Evolutionary conservation across 768 basidiomycete genomes (phyloP).

Genomic region (Leucosporidium creatinivorum): DNA sequence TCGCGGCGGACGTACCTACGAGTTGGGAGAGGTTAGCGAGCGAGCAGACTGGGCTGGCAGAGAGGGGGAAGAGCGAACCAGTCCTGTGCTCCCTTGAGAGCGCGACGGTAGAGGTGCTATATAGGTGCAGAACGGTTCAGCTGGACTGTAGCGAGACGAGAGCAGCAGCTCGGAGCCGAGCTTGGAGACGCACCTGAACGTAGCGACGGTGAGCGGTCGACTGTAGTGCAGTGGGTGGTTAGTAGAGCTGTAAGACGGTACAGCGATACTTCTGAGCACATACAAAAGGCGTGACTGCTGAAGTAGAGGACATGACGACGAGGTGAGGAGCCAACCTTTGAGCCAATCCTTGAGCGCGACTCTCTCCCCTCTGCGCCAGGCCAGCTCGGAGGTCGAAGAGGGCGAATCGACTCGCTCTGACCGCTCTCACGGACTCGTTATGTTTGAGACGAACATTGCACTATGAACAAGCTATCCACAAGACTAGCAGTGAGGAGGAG

Average conservation of each 20-base stretch:
- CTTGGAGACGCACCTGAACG: constrained; percentile 20
- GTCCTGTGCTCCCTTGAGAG: constrained; percentile 76
- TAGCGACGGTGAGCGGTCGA: constrained; percentile 34
- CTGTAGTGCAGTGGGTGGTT: constrained; percentile 10
- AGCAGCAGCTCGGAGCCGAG: background rate
- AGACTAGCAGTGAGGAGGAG: too few relatives aligned
- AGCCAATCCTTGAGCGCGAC: background rate
- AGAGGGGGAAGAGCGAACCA: constrained; percentile 53
- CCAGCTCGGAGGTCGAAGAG: too few relatives aligned
- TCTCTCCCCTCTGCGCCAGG: too few relatives aligned
- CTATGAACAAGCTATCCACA: too few relatives aligned
- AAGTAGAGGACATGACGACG: background rate
- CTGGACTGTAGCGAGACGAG: too few relatives aligned
- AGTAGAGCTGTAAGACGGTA: background rate
- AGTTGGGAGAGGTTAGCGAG: background rate
- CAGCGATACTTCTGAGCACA: background rate
- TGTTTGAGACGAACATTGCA: too few relatives aligned
- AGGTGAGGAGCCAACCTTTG: background rate
- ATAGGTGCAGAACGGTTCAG: constrained; percentile 37
- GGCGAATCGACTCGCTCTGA: too few relatives aligned
- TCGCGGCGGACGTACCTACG: constrained; percentile 56
- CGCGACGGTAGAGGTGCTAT: constrained; percentile 83
- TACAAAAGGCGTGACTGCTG: constrained; percentile 25
- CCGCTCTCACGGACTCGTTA: too few relatives aligned
- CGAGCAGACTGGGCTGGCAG: constrained; percentile 16